A percentile compares a stretch with the other conserved stretches of the same genome.
phyloP scores from a whole-genome alignment of 139 green algal species.

The Picochlorum sp. region DNA sequence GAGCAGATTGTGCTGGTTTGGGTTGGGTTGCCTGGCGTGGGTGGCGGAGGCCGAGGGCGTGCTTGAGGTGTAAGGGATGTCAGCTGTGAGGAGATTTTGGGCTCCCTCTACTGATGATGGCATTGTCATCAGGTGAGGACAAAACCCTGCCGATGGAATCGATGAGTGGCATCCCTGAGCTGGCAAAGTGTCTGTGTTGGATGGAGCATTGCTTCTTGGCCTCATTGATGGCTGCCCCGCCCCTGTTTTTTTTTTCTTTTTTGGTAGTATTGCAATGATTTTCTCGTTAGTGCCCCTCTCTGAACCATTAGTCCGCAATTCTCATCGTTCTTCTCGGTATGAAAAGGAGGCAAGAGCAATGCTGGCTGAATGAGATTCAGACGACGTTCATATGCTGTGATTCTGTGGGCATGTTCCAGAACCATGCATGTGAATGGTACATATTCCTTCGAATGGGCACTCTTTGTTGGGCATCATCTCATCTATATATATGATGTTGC shows the following conservation, averaged over 20 bases:
- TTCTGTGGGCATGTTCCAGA: no score
- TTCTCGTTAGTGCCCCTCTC: constrained; percentile 15
- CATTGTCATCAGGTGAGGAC: constrained; percentile 19
- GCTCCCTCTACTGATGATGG: constrained; percentile 36
- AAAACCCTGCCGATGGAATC: constrained; percentile 36
- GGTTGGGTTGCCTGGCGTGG: no score
- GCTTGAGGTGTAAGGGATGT: neutral
- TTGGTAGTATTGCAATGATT: no score
- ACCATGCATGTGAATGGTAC: no score
- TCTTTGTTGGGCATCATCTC: no score
- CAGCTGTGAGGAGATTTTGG: constrained; percentile 28
- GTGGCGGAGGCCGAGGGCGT: no score
- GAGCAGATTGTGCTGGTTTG: no score
- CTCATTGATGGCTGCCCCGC: no score
- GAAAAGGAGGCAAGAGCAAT: constrained; percentile 23
- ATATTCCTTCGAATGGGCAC: neutral
- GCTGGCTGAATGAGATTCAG: neutral
- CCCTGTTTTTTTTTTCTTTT: no score
- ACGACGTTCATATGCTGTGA: neutral
- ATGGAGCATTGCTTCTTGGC: no score
- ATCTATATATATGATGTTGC: no score
- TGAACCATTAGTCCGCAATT: constrained; percentile 15
- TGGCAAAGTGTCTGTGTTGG: neutral
- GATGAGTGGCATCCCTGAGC: constrained; percentile 29
- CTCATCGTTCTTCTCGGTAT: constrained; percentile 16